Percentiles rank a stretch among this genome's conserved stretches.
Conservation (phyloP, 1,284 basidiomycete genomes). For the Leucoagaricus sp. region DNA sequence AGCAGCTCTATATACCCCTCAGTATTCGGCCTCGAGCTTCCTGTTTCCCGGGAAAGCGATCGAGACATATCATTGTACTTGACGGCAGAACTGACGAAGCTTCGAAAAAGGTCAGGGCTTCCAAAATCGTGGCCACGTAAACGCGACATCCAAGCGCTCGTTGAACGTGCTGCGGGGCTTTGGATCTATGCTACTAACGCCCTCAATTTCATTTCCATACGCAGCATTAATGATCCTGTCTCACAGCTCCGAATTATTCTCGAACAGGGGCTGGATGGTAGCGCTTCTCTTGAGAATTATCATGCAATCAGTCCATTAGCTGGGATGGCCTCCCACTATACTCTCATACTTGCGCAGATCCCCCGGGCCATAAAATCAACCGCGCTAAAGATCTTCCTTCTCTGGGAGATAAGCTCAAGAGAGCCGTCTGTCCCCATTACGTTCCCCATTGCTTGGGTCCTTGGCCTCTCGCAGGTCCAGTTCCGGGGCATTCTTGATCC, state of each 20-base stretch:
- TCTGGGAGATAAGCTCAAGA: not conserved
- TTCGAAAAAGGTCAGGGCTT: not conserved
- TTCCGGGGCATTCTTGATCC: not conserved
- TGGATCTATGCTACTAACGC: not conserved
- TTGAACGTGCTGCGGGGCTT: not conserved
- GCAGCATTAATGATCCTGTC: not conserved
- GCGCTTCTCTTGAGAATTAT: not conserved
- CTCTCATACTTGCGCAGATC: not conserved
- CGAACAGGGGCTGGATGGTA: not conserved
- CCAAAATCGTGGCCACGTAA: not conserved
- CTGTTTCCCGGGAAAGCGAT: not conserved
- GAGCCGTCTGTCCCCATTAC: not conserved
- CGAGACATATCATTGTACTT: not conserved
- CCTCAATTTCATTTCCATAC: not conserved
- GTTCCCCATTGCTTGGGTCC: not conserved
- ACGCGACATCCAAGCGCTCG: not conserved
- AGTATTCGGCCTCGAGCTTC: not conserved
- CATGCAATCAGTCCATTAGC: too few species aligned
- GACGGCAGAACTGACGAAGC: not conserved
- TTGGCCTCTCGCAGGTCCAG: not conserved
- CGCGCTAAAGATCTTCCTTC: not conserved
- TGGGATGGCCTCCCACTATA: not conserved
- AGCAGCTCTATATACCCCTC: not conserved
- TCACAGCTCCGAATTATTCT: not conserved
- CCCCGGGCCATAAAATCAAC: not conserved